Evolutionary conservation across 768 basidiomycete species (phyloP), one percentile per base, ranked within the genome.

Genomic region (Leccinellum albellum): DNA sequence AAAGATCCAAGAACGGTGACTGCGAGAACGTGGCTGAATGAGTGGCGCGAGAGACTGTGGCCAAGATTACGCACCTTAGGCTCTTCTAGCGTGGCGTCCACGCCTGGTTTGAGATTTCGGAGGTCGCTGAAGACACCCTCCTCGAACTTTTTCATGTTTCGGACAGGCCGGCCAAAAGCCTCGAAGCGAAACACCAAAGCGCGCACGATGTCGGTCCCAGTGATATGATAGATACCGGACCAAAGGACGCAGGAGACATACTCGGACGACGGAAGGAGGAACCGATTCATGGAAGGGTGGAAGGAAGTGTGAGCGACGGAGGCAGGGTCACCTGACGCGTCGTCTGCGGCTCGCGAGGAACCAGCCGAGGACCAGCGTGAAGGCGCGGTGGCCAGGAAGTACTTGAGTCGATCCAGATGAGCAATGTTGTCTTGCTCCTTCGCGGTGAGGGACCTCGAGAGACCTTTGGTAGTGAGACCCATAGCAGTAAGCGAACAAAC

Each of bases 111-210:
- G 59, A 98, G 78, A 67, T 98, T 98, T 23, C 95, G 76, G 59
- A 98, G 78, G 73, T 98, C 95, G 51, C 86, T 88, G 66, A 98
- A 98, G 45, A 98, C 88, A 51, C 95, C 95, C 73, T 98, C 95
- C 70, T 98, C 95, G 65, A 96, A 98, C 72, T 98, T 98, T 74
- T 97, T 97, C 82, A 93, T 89, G 66, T 93, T 92, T 55, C 82
- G 79, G 40, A 98, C 92, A 0, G 94, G 95, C 9, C 95, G 78
- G 2, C 91, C 91, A 66, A 96, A 96, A 40, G 89, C 88, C 76
- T 94, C 90, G 72, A 96, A 94, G 20, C 94, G 83, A 71, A 97
- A 96, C n/a, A 93, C 88, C 51, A 98, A 79, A 4, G 94, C 92
- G 61, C 95, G 82, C 29, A 98, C 94, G 69, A 98, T 97, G 74